These are phyloP conservation scores for Lobosporangium transversale DNA, from an alignment of 192 early-diverging fungal species.

Conservation along the genomic window DNA sequence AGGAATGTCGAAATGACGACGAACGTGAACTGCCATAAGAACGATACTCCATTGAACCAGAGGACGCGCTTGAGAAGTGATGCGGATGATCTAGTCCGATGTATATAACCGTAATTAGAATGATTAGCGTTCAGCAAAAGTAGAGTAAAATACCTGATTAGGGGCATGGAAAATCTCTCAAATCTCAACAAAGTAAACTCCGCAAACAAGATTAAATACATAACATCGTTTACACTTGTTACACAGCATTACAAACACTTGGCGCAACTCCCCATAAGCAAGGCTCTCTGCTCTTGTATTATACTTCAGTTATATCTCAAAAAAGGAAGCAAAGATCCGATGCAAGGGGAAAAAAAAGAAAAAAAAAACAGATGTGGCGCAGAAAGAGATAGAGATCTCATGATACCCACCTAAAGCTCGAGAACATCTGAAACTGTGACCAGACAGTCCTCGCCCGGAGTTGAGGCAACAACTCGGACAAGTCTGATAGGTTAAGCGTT, in stretches of 20 bases:
- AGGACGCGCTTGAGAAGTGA: slow-evolving; percentile 42
- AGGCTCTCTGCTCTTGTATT: too few relatives aligned
- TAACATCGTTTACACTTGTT: too few relatives aligned
- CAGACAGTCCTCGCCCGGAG: slow-evolving; percentile 48
- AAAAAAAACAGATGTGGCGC: not conserved
- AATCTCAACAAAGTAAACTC: too few relatives aligned
- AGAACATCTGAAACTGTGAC: slow-evolving; percentile 44
- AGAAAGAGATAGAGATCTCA: too few relatives aligned
- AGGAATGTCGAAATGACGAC: slow-evolving; percentile 66
- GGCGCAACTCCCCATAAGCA: too few relatives aligned
- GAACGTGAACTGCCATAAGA: slow-evolving; percentile 69
- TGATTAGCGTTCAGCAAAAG: too few relatives aligned
- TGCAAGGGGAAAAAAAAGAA: not conserved
- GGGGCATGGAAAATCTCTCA: too few relatives aligned
- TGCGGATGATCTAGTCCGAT: slow-evolving; percentile 5
- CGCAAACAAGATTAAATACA: too few relatives aligned
- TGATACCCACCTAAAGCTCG: slow-evolving; percentile 17
- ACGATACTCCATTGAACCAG: slow-evolving; percentile 39
- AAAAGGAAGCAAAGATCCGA: slow-evolving; percentile 17
- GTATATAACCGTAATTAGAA: not conserved
- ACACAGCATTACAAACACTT: too few relatives aligned
- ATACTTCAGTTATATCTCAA: too few relatives aligned
- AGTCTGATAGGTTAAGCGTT: slow-evolving; percentile 51
- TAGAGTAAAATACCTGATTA: too few relatives aligned
- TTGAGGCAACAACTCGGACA: slow-evolving; percentile 45